Conservation (phyloP, 2,329 filamentous ascomycete species). For the Aspergillus pseudoviridinutans region DNA sequence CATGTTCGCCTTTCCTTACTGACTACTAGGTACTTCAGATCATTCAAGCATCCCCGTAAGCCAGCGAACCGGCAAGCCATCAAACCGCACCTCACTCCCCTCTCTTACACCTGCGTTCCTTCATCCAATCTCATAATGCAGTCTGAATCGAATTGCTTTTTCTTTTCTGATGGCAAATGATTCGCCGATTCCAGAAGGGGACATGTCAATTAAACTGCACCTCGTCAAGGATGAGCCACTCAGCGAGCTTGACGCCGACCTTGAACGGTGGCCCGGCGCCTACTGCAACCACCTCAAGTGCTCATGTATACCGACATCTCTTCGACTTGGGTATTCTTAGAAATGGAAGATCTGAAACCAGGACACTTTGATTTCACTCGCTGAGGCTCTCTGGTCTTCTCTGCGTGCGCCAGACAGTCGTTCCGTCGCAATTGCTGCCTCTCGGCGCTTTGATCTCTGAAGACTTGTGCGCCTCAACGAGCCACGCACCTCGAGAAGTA, state of each 20-base stretch:
- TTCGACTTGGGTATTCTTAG: conserved; percentile 19
- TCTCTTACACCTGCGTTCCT: background rate
- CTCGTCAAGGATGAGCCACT: conserved; percentile 14
- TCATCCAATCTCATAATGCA: conserved; percentile 5
- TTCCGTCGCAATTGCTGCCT: conserved; percentile 8
- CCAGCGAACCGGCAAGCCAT: background rate
- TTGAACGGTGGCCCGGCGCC: conserved; percentile 18
- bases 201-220: background rate
- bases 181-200: conserved; percentile 9
- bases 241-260: conserved; percentile 21
- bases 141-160: background rate
- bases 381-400: background rate
- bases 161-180: background rate
- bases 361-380: conserved; percentile 1
- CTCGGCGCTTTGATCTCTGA: conserved; percentile 15
- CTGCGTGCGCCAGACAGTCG: conserved; percentile 1
- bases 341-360: conserved; percentile 20
- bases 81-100: background rate
- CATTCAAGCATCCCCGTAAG: background rate
- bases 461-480: conserved; percentile 2
- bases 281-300: conserved; percentile 20
- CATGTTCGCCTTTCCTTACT: background rate
- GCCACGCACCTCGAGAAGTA: conserved; percentile 8
- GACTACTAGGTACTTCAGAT: background rate
- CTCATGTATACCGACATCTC: conserved; percentile 7